Conservation (phyloP, 78 protist genomes). For the Dictyostelium discoideum region DNA sequence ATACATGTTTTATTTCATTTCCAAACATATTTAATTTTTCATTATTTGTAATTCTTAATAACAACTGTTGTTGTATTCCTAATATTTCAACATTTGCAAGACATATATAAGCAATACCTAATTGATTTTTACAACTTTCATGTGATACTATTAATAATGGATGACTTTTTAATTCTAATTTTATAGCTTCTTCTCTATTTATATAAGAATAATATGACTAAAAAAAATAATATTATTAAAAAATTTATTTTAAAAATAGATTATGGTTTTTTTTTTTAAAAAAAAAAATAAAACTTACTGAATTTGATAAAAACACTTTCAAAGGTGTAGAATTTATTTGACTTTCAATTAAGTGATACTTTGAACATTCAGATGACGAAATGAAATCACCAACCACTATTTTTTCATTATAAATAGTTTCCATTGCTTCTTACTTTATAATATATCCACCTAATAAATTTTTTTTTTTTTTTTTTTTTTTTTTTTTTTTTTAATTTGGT, state of each 20-base stretch:
- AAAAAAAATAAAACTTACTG: neutral
- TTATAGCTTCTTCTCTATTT: slow-evolving; percentile 2
- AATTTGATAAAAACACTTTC: neutral
- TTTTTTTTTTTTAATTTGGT: neutral
- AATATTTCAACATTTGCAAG: neutral
- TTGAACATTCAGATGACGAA: neutral
- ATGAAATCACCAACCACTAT: neutral
- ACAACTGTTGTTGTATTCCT: neutral
- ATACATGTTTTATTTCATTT: neutral
- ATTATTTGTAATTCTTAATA: neutral
- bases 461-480: neutral
- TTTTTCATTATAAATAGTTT: neutral
- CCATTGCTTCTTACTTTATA: neutral
- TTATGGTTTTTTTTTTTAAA: too few relatives aligned
- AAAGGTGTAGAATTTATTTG: neutral
- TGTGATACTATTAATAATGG: neutral
- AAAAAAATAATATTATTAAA: neutral
- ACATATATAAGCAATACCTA: neutral
- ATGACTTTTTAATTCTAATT: neutral
- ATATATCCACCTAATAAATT: too few relatives aligned
- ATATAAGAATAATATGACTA: neutral
- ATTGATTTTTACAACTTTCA: neutral
- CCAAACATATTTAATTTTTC: neutral
- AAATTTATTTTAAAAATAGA: too few relatives aligned
- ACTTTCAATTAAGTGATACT: neutral